phyloP scores from a whole-genome alignment of 129 eudicot genomes.

The Centaurea solstitialis region DNA sequence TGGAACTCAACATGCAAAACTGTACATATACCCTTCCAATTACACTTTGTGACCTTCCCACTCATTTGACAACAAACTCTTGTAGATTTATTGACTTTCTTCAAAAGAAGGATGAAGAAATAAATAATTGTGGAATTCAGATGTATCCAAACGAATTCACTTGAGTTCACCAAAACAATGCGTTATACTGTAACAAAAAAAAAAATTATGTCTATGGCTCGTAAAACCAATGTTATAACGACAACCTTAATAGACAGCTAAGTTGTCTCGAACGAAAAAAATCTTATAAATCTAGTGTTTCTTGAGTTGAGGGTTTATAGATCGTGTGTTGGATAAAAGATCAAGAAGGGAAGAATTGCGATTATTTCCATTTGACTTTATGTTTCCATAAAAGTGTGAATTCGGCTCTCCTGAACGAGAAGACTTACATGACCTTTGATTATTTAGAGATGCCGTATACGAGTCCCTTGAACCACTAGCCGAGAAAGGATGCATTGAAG shows the following conservation, averaged over 20 bases:
- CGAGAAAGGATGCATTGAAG: slow-evolving; percentile 51
- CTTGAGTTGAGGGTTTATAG: slow-evolving; percentile 14
- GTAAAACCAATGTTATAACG: not conserved
- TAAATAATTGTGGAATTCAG: slow-evolving; percentile 14
- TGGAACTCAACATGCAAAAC: not conserved
- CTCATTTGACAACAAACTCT: not conserved
- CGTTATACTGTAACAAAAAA: slow-evolving; percentile 14
- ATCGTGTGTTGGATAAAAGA: slow-evolving; percentile 53
- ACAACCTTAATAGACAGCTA: not conserved
- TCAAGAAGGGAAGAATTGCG: slow-evolving; percentile 51
- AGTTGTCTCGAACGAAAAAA: slow-evolving; percentile 1
- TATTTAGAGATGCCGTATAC: slow-evolving; percentile 66
- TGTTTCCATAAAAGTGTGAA: slow-evolving; percentile 44
- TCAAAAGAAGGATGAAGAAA: not conserved
- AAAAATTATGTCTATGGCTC: slow-evolving; percentile 2
- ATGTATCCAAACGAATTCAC: not conserved
- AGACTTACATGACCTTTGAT: slow-evolving; percentile 72
- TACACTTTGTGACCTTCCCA: not conserved
- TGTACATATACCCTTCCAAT: not conserved
- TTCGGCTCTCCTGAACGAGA: slow-evolving; percentile 87
- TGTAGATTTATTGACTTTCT: not conserved
- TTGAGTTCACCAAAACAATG: slow-evolving; percentile 23
- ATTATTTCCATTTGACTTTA: slow-evolving; percentile 70
- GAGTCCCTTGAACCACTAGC: slow-evolving; percentile 61
- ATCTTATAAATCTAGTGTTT: slow-evolving; percentile 9